Percentiles rank a stretch among this genome's conserved stretches.
phyloP scores from a whole-genome alignment of 2,329 filamentous ascomycete genomes.

The Beauveria sp. region DNA sequence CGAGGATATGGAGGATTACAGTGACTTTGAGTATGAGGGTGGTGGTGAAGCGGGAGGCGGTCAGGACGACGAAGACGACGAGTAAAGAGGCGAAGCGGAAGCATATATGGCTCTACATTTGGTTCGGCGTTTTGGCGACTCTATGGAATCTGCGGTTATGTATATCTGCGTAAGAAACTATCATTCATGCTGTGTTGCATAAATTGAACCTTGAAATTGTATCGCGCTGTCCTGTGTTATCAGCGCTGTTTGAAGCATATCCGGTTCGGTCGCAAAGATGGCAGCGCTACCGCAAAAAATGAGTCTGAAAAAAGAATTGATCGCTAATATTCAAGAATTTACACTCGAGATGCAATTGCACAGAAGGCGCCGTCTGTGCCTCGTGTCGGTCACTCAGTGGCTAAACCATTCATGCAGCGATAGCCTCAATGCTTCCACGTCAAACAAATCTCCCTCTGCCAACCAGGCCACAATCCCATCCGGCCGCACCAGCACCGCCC shows the following conservation, averaged over 20 bases:
- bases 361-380: not conserved
- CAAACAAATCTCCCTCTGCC: conserved; percentile 14
- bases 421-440: conserved; percentile 13
- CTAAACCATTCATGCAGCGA: conserved; percentile 8
- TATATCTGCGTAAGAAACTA: not conserved
- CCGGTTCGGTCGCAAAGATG: too few relatives aligned
- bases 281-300: not conserved
- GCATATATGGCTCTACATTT: conserved; percentile 12
- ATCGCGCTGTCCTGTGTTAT: not conserved
- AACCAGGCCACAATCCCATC: conserved; percentile 28
- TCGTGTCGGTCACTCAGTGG: not conserved
- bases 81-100: conserved; percentile 27
- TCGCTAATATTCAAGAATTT: not conserved
- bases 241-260: too few relatives aligned
- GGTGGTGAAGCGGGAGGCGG: conserved; percentile 43
- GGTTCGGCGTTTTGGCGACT: conserved; percentile 12
- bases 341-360: not conserved
- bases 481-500: conserved; percentile 23
- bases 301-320: not conserved
- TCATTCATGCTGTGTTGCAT: not conserved
- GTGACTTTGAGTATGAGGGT: conserved; percentile 40
- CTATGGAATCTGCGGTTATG: not conserved
- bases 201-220: not conserved
- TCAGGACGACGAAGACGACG: conserved; percentile 44
- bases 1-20: conserved; percentile 37